Base-by-base conservation (phyloP, 768 basidiomycete genomes). In the Brasilioporus rufonigricans region DNA sequence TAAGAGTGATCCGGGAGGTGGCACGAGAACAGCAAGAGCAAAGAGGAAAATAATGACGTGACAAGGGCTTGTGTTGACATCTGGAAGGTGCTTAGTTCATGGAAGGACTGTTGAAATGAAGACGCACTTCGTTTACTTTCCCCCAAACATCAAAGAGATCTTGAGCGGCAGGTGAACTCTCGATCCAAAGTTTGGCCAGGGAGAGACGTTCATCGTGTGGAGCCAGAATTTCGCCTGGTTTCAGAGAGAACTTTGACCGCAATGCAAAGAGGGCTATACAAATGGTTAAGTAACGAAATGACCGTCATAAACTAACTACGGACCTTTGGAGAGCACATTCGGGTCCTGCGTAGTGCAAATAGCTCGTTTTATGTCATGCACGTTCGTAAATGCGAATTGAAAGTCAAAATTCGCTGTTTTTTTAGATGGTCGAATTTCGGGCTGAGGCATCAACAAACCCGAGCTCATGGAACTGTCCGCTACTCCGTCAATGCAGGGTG, bases 91-190 rank as follows among this genome's bases (percentile, higher is more conserved):
- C 14, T 60, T 36, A 48, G 50, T 26, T 32, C 33, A 43, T 38
- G 16, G 19, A 33, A 38, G 3, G 11, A 44, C 19, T n/a, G 9
- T 4, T 7, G 3, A 39, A 31, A 43, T 31, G 7, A 9, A 11
- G 9, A 71, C 81, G 18, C 53, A 87, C 87, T 31, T 79, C 74
- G 44, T 73, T 78, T 2, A 75, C 57, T 8, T 62, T 67, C 51
- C 86, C 84, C 86, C 86, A 90, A 14, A 86, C 59, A 19, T 72
- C 65, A 61, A 91, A 87, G 4, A 91, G 49, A 50, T 89, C 84
- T 32, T 77, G 73, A 26, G 80, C 83, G 2, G 80, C 82, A 0
- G 84, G 78, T 12, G 75, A 76, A 12, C 63, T 69, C 35, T 81
- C 80, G 59, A 91, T 68, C 87, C 88, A 92, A 40, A 75, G 71